Evolutionary conservation across 352 stramenopile genomes (phyloP).

Genomic region (Globisporangium takayamanum): DNA sequence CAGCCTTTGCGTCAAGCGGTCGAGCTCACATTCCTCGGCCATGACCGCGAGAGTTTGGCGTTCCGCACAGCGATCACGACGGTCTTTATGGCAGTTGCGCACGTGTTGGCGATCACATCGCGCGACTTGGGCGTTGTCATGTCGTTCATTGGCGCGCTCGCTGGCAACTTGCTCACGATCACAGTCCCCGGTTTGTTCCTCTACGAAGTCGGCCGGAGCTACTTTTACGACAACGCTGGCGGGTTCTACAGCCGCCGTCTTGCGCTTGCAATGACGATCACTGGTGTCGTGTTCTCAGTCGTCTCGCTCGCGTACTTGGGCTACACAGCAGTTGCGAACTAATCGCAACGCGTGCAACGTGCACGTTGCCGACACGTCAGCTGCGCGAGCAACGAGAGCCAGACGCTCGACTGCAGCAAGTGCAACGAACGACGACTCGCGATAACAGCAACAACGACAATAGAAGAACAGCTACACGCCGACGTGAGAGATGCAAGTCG

Average conservation of each 20-base stretch:
- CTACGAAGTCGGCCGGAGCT: constrained; percentile 58
- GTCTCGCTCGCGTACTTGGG: constrained; percentile 64
- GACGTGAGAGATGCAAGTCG: too few species aligned
- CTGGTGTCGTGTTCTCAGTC: constrained; percentile 46
- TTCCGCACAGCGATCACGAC: constrained; percentile 67
- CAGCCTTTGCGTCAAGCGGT: constrained; percentile 73
- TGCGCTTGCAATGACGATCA: constrained; percentile 39
- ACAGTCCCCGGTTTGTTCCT: constrained; percentile 70
- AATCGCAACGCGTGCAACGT: background rate
- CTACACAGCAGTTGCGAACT: constrained; percentile 45
- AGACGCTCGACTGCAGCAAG: too few species aligned
- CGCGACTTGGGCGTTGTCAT: constrained; percentile 66
- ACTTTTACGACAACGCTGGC: constrained; percentile 33
- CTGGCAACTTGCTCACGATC: constrained; percentile 65
- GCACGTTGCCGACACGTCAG: background rate
- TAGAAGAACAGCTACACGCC: too few species aligned
- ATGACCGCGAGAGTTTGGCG: constrained; percentile 58
- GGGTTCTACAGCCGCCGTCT: constrained; percentile 51
- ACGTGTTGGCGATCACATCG: constrained; percentile 56
- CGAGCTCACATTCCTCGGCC: constrained; percentile 64
- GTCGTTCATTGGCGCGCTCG: constrained; percentile 67
- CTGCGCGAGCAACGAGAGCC: background rate
- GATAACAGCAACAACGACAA: too few species aligned
- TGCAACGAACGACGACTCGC: too few species aligned
- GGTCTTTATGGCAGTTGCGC: constrained; percentile 58